Base-by-base conservation (phyloP, 1,139 yeast genomes). In the Protomyces gravidus region DNA sequence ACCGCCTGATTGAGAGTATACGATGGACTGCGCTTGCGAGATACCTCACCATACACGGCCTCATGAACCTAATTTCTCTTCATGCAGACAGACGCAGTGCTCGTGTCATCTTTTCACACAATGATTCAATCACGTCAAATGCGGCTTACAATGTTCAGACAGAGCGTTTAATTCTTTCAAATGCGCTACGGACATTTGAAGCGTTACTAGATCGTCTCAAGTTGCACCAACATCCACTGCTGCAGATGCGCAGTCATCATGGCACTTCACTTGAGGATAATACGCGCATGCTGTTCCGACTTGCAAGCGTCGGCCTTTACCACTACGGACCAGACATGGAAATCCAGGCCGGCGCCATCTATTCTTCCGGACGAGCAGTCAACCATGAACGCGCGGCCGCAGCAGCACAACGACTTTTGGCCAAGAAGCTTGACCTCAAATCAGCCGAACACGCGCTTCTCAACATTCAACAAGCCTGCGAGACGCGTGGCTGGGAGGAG, bases 241-340 rank as follows among this genome's bases (percentile, higher is more conserved):
- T 36, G 42, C 42, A 15, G 23, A 36, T 36, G 42, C 42, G 42
- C 21, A 30, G 36, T 30, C 36, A 30, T 30, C 36, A 30, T 13
- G 36, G 11, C 11, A 27, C 50, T 2, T 17, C 23, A 13, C 25
- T 28, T 6, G 42, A 36, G 21, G 25, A 19, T 11, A 46, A 46
- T 9, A 46, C 50, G 26, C 50, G 50, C 17, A 27, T 46, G 15
- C 19, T 46, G 27, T 46, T 46, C 11, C 32, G 50, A 26, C 50
- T 46, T 5, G 50, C 50, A 26, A 23, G 36, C 25, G 17, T 28
- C 19, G 21, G 50, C 15, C 13, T 46, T 9, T 13, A 46, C 15
- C 25, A 25, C 27, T 28, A 46, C 21, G 50, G 36, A 13, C 50
- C 32, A 3, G 50, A 46, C 19, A 46, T 46, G 50, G 50, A 46